Conservation (phyloP, 805 yeast species). For the Saccharomyces paradoxus region DNA sequence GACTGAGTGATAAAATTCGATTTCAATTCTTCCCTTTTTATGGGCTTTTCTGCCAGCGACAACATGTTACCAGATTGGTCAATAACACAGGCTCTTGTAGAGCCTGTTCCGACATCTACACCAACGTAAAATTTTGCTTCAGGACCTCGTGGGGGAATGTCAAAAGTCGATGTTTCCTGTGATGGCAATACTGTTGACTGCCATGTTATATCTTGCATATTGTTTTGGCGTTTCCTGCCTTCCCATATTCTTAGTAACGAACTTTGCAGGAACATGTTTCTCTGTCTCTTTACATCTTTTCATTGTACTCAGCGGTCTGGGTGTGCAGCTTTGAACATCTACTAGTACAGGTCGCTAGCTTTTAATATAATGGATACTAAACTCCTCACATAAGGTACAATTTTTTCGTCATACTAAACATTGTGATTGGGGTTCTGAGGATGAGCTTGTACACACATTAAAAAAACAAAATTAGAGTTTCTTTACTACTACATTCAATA, state of each 20-base stretch:
- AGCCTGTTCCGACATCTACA: slow-evolving; percentile 95
- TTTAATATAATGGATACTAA: not conserved
- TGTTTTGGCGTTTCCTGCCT: not conserved
- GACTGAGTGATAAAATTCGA: slow-evolving; percentile 77
- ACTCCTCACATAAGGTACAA: not conserved
- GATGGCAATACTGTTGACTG: not conserved
- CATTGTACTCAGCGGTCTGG: not conserved
- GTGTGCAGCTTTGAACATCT: not conserved
- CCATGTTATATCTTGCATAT: not conserved
- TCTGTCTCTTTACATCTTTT: not conserved
- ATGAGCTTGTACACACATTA: not conserved
- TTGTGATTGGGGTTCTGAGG: not conserved
- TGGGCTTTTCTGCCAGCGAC: slow-evolving; percentile 70
- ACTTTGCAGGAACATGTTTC: too few relatives aligned
- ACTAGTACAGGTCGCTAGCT: not conserved
- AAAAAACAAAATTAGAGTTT: not conserved
- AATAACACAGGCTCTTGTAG: slow-evolving; percentile 89
- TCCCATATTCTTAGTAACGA: not conserved
- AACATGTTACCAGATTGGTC: slow-evolving; percentile 76
- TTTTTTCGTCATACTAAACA: not conserved
- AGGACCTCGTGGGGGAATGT: not conserved
- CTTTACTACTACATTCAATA: not conserved
- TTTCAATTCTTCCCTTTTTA: slow-evolving; percentile 66
- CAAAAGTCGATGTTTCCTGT: not conserved
- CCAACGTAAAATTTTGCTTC: slow-evolving; percentile 46